Conservation (phyloP, 345 rosid species). For the Punica granatum region DNA sequence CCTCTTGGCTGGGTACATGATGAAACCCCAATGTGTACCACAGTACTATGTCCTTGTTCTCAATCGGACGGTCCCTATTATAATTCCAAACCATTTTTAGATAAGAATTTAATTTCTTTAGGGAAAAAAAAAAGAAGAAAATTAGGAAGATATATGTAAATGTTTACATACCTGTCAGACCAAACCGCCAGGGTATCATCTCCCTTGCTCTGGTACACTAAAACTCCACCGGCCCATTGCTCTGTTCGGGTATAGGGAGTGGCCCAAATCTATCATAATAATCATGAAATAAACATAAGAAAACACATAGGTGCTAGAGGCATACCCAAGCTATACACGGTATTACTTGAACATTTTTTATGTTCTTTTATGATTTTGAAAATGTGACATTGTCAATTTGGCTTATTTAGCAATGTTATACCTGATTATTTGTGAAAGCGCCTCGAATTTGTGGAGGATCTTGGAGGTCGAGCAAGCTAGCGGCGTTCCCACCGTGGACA, state of each 20-base stretch:
- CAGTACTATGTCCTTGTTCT: constrained; percentile 49
- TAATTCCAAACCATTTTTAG: neutral
- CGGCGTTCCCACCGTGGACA: constrained; percentile 57
- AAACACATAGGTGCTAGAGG: too few relatives aligned
- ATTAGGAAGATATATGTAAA: too few relatives aligned
- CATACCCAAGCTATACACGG: too few relatives aligned
- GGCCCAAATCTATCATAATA: constrained; percentile 48
- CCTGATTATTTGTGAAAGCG: constrained; percentile 76
- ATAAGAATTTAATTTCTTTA: too few relatives aligned
- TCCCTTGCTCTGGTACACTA: constrained; percentile 49
- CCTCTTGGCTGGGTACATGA: constrained; percentile 79
- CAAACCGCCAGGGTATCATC: constrained; percentile 70
- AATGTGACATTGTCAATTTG: too few relatives aligned
- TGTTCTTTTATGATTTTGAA: too few relatives aligned
- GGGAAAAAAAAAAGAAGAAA: too few relatives aligned
- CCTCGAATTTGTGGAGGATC: constrained; percentile 70
- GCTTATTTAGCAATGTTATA: neutral
- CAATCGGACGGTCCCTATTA: constrained; percentile 45
- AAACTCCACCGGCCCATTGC: constrained; percentile 65
- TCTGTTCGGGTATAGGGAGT: constrained; percentile 53
- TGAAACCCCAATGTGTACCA: constrained; percentile 78
- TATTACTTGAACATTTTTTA: too few relatives aligned
- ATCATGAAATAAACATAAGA: neutral
- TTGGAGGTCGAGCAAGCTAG: constrained; percentile 64
- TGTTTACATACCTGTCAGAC: constrained; percentile 46